Conservation (phyloP, 2,329 filamentous ascomycete species). For the Xylariaceae sp. region DNA sequence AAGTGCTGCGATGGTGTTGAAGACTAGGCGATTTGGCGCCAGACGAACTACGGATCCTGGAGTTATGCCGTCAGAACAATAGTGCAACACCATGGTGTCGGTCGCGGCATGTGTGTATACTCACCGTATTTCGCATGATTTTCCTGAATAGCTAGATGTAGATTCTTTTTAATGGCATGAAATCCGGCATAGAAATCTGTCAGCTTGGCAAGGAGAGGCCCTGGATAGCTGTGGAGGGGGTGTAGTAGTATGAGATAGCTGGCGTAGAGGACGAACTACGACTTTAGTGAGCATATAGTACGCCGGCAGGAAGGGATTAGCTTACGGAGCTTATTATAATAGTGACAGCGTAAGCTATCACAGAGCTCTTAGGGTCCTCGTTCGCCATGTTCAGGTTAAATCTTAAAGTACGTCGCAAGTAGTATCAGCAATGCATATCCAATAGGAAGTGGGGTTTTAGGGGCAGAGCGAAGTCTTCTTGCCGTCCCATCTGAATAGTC, state of each 20-base stretch:
- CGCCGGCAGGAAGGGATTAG: too few species aligned
- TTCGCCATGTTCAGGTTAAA: too few species aligned
- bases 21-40: slow-evolving; percentile 11
- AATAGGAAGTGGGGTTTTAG: too few species aligned
- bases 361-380: too few species aligned
- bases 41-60: slow-evolving; percentile 9
- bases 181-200: slow-evolving; percentile 2
- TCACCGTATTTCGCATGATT: slow-evolving; percentile 11
- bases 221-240: slow-evolving; percentile 4
- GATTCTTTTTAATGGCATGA: neutral
- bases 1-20: slow-evolving; percentile 12
- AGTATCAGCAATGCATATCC: too few species aligned
- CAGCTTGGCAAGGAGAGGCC: slow-evolving; percentile 1
- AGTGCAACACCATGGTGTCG: neutral
- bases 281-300: neutral
- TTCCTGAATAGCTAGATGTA: slow-evolving; percentile 5
- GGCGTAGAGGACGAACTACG: neutral
- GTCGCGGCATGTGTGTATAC: neutral
- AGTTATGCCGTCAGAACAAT: neutral
- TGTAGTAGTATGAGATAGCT: slow-evolving; percentile 3
- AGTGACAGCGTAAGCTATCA: neutral
- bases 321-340: neutral
- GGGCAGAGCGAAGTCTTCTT: too few species aligned
- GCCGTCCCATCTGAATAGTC: too few species aligned
- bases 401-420: too few species aligned